A percentile compares a stretch with the other conserved stretches of the same genome.
Conservation (phyloP, 1,139 yeast species). For the Candida tetrigidarum region DNA sequence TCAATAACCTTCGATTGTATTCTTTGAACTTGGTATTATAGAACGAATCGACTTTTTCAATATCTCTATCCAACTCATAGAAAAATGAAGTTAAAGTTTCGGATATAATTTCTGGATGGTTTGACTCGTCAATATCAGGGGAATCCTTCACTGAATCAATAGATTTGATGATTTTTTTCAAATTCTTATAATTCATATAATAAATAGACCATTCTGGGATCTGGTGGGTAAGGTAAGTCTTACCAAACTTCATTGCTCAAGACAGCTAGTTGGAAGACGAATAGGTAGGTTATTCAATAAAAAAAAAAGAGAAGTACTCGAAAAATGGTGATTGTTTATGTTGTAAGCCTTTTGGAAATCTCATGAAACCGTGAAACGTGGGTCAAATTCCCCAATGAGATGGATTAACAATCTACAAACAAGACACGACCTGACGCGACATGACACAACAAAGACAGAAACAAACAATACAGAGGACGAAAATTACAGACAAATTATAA, state of each 20-base stretch:
- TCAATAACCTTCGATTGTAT: slow-evolving; percentile 68
- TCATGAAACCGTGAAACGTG: too few relatives aligned
- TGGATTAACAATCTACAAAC: too few relatives aligned
- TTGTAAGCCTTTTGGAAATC: too few relatives aligned
- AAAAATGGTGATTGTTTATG: too few relatives aligned
- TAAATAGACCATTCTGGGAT: slow-evolving; percentile 90
- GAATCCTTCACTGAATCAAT: slow-evolving; percentile 43
- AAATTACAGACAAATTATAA: too few relatives aligned
- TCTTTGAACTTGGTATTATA: slow-evolving; percentile 75
- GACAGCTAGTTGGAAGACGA: too few relatives aligned
- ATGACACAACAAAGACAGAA: too few relatives aligned
- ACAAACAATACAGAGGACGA: too few relatives aligned
- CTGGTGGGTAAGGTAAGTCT: slow-evolving; percentile 78
- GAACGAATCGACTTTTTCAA: slow-evolving; percentile 81
- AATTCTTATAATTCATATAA: slow-evolving; percentile 84
- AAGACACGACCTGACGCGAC: too few relatives aligned
- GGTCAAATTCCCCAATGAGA: too few relatives aligned
- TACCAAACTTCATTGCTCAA: slow-evolving; percentile 77
- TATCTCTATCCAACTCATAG: slow-evolving; percentile 77
- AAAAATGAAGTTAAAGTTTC: slow-evolving; percentile 66
- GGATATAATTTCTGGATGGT: slow-evolving; percentile 29
- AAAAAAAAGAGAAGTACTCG: too few relatives aligned
- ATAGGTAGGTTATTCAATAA: too few relatives aligned
- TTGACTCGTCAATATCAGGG: slow-evolving; percentile 25
- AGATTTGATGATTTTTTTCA: slow-evolving; percentile 77